Base-by-base conservation (phyloP, 192 early-diverging fungal genomes). In the Entomortierella beljakovae region DNA sequence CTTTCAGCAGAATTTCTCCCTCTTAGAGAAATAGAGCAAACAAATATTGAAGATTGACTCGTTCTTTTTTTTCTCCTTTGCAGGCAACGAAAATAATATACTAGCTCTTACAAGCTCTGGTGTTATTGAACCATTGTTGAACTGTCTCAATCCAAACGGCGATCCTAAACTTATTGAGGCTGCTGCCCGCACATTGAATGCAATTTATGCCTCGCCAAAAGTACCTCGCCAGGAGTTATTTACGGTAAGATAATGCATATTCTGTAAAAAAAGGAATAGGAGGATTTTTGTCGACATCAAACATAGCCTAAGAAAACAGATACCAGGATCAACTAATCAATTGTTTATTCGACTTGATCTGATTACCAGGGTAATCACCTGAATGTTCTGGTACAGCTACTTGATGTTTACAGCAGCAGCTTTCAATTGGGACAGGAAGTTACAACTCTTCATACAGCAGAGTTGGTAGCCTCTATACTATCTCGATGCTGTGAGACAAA, bases 121-220 rank as follows among this genome's bases (percentile, higher is more conserved):
- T n/a, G 89, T 86, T 6, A 59, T 90, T 11, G 62, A 70, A 32
- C 90, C 89, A 8, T 70, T 92, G 22, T 82, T 92, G 11, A 80
- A 83, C 81, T 69, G 52, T 28, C 61, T 82, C 83, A 74, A 57
- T 55, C 59, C 42, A 57, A 52, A 51, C 38, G 82, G 70, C 25
- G 75, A 84, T 57, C 70, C 84, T 11, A 85, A 86, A 42, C 54
- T 93, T 48, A 81, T 93, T 16, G 93, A 94, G 61, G 90, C 93
- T 1, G 68, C 85, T 11, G 86, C 90, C 10, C 64, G 93, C 31
- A 91, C 92, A 22, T 57, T 94, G 11, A 90, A 90, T 65, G 84
- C 90, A 16, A 87, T 93, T 16, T 89, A 90, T 63, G 85, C 83
- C 20, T 86, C 84, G 11, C 81, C 86, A 22, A 82, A 83, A 18